Percentiles rank a stretch among this genome's conserved stretches.
Conservation (phyloP, 179 eudicot species). For the Nepenthes alata region DNA sequence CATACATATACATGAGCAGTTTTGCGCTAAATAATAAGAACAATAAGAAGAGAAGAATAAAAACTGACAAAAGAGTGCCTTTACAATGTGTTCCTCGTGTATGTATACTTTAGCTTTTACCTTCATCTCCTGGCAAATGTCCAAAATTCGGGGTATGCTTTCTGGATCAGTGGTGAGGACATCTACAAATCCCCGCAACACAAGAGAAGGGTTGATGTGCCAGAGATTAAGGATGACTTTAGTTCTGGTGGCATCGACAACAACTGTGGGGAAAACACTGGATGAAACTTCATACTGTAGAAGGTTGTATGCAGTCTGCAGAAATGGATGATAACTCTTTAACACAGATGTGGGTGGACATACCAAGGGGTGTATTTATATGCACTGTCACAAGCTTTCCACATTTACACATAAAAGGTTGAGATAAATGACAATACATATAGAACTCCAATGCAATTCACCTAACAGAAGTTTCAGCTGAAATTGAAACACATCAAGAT, state of each 20-base stretch:
- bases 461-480: no score
- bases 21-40: no score
- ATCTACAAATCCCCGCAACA: conserved; percentile 65
- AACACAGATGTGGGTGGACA: no score
- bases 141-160: conserved; percentile 39
- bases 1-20: no score
- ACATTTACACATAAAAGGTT: no score
- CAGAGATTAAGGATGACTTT: conserved; percentile 55
- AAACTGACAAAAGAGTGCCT: no score
- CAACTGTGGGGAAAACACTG: conserved; percentile 38
- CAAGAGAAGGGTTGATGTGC: conserved; percentile 50
- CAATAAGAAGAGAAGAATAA: no score
- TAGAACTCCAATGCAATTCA: no score
- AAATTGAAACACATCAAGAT: no score
- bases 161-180: conserved; percentile 38
- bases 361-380: background rate
- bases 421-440: no score
- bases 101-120: conserved; percentile 15
- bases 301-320: conserved; percentile 87
- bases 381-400: background rate
- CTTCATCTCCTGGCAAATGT: conserved; percentile 79
- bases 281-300: conserved; percentile 66
- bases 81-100: no score
- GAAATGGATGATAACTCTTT: background rate
- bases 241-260: conserved; percentile 33